Base-by-base conservation (phyloP, 2,329 filamentous ascomycete species). In the Penicillium frequentans region DNA sequence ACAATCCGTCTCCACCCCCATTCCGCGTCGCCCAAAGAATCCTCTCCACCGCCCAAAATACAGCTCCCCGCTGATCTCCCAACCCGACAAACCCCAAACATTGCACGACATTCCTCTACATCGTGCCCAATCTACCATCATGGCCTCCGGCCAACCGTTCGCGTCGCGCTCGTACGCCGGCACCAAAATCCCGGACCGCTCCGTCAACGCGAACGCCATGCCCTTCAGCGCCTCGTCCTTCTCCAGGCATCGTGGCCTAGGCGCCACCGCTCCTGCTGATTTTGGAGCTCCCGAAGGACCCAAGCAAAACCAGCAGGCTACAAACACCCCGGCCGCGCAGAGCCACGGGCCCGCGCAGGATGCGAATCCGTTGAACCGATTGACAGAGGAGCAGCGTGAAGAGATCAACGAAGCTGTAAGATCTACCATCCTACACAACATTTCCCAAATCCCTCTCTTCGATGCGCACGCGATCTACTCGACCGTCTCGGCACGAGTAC, bases 391-490 rank as follows among this genome's bases (percentile, higher is more conserved):
- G 76, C 93, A 97, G 74, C 84, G 89, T 64, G 91, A 96, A 70
- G 93, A 97, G 75, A 93, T 97, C 62, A 91, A 91, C 73, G 93
- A 97, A 81, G 93, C 93, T 62, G 91, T 96, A 84, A 71, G 88
- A 27, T 21, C 19, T 4, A 31, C 16, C 44, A 35, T 81, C 47
- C 35, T 37, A 35, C 10, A 26, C n/a, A 11, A 33, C 35, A 31
- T 42, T 52, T n/a, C 11, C 27, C 23, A 11, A 35, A 49, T 23
- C 10, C 48, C 27, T 11, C 49, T 33, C 26, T 13, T 5, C 19
- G 16, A 42, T 39, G 8, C n/a, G 35, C 35, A n/a, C 16, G 35
- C 35, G 9, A 42, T 42, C 39, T 23, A 13, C 39, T 11, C 11
- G 21, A 19, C 9, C 13, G n/a, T 21, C 39, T 14, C 19, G 3